phyloP scores from a whole-genome alignment of 345 rosid genomes.

The Bretschneidera sinensis region DNA sequence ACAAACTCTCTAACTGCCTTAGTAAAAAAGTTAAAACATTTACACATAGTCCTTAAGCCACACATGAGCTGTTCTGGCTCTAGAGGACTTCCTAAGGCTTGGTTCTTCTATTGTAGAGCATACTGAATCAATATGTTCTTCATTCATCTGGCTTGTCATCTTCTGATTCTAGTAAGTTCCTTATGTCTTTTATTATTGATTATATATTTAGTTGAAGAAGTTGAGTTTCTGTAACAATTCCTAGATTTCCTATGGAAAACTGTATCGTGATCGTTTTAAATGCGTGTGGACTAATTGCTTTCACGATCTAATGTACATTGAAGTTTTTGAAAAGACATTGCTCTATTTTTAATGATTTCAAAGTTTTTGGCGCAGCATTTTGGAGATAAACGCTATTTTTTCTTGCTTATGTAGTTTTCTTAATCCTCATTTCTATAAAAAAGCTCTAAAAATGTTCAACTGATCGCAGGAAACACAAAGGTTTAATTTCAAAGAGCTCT shows the following conservation, averaged over 20 bases:
- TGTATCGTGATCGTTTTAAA: not conserved
- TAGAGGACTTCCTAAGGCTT: no score
- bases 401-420: not conserved
- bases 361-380: not conserved
- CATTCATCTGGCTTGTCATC: no score
- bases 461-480: conserved; percentile 27
- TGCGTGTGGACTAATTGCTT: not conserved
- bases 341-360: not conserved
- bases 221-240: no score
- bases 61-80: no score
- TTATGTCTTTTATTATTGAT: no score
- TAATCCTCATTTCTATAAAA: not conserved
- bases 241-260: not conserved
- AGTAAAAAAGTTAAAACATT: no score
- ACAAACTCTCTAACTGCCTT: no score
- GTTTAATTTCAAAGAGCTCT: conserved; percentile 21
- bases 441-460: not conserved
- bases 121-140: no score
- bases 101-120: no score
- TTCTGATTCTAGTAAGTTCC: no score
- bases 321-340: not conserved
- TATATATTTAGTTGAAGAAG: no score
- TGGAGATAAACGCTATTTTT: not conserved
- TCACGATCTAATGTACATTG: not conserved
- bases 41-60: no score